Evolutionary conservation across 345 rosid species (phyloP).

Genomic region (Salix koriyanagi): DNA sequence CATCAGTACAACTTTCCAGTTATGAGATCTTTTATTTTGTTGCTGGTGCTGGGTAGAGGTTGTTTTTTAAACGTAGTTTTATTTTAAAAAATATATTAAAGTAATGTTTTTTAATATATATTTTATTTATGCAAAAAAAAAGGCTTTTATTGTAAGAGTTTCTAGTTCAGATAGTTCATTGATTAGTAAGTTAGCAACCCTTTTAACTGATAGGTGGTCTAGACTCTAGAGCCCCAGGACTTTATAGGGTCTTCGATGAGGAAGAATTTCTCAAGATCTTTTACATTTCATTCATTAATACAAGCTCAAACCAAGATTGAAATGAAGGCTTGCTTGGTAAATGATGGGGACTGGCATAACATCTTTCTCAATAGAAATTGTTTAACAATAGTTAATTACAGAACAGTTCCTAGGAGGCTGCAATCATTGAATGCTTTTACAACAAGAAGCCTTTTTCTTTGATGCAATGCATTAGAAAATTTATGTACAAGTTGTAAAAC

Average conservation of each 20-base stretch:
- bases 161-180: background rate
- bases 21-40: background rate
- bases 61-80: too few species aligned
- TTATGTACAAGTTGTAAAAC: background rate
- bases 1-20: background rate
- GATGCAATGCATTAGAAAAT: background rate
- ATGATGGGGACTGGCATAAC: background rate
- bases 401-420: background rate
- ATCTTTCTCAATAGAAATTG: background rate
- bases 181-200: too few species aligned
- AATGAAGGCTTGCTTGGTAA: background rate
- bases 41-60: too few species aligned
- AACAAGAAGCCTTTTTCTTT: background rate
- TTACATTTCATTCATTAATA: background rate
- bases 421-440: background rate
- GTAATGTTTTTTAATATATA: background rate
- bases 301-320: background rate
- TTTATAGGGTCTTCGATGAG: background rate
- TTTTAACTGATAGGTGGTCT: too few species aligned
- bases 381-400: background rate
- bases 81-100: too few species aligned
- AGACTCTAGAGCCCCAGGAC: background rate
- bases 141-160: background rate
- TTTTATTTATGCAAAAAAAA: background rate
- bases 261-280: background rate